Evolutionary conservation across 2,329 filamentous ascomycete species (phyloP), one percentile per base, ranked within the genome.

Genomic region (Aureobasidium subglaciale): DNA sequence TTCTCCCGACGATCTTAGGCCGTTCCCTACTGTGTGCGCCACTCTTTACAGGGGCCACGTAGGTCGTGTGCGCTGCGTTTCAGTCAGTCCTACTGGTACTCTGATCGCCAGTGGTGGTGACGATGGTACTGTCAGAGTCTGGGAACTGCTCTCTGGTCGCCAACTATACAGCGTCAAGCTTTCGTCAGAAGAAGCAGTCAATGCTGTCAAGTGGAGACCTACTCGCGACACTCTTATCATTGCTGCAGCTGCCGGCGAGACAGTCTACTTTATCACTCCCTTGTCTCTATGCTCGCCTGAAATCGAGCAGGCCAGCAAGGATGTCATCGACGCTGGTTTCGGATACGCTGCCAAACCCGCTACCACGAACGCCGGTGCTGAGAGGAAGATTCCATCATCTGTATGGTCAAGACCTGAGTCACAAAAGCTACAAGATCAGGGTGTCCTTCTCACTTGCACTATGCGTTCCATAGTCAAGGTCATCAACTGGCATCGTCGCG

Each of bases 41-140:
- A 89, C 90, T 5, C 80, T 95, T 11, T 97, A 93, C 77, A 78
- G 83, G 60, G 92, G 92, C 10, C 93, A 99, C 66, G 83, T 90
- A 60, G 92, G 92, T 15, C 84, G 90, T 55, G 91, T 99, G 32
- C 84, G 93, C 49, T 87, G 86, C 48, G 80, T 96, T 13, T 80
- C 88, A 7, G 83, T 97, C 60, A 92, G 96, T 68, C 90, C 93
- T 2, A 84, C 85, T 37, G 90, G 93, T 38, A 79, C 86, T 58
- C 96, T 85, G 78, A 75, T 97, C 57, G 93, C 93, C 2, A 95
- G 87, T 62, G 93, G 92, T 65, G 93, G 93, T 45, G 91, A 97
- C 64, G 95, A 99, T 70, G 92, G 93, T 29, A 93, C 87, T 18
- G 86, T 96, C 22, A 83, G 91, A 56, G 82, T 99, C 22, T 97